A percentile compares a stretch with the other conserved stretches of the same genome.
Evolutionary conservation across 129 eudicot species (phyloP).

Genomic region (Smallanthus sonchifolius): DNA sequence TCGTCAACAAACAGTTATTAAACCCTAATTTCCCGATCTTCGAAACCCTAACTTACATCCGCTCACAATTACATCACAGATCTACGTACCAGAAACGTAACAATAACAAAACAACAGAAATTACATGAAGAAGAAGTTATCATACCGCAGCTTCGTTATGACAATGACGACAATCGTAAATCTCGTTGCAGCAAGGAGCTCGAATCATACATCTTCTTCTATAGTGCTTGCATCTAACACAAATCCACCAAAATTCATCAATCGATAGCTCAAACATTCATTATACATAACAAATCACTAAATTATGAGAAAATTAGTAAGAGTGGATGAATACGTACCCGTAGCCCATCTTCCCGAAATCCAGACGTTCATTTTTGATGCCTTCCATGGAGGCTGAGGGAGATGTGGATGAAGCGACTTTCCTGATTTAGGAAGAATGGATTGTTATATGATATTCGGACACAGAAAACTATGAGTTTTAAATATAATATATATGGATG

Average conservation of each 20-base stretch:
- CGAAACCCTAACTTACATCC: background rate
- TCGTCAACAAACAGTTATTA: background rate
- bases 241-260: background rate
- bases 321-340: conserved; percentile 48
- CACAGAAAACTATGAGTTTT: conserved; percentile 15
- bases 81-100: background rate
- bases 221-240: conserved; percentile 86
- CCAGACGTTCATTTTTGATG: conserved; percentile 62
- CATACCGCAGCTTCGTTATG: conserved; percentile 88
- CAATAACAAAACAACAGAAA: background rate
- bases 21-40: background rate
- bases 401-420: conserved; percentile 22
- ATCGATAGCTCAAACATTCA: background rate
- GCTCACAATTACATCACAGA: background rate
- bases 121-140: background rate
- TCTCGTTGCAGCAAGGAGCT: conserved; percentile 97
- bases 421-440: conserved; percentile 21
- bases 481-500: conserved; percentile 1
- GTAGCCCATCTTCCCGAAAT: conserved; percentile 99
- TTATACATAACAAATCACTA: background rate
- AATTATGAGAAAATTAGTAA: background rate
- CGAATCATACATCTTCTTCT: conserved; percentile 92
- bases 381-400: conserved; percentile 52
- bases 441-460: conserved; percentile 13
- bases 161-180: conserved; percentile 93